Percentiles rank a stretch among this genome's conserved stretches.
These are phyloP conservation scores for Apiospora rasikravindrae DNA, from an alignment of 2,329 filamentous ascomycete genomes.

Conservation along the genomic window DNA sequence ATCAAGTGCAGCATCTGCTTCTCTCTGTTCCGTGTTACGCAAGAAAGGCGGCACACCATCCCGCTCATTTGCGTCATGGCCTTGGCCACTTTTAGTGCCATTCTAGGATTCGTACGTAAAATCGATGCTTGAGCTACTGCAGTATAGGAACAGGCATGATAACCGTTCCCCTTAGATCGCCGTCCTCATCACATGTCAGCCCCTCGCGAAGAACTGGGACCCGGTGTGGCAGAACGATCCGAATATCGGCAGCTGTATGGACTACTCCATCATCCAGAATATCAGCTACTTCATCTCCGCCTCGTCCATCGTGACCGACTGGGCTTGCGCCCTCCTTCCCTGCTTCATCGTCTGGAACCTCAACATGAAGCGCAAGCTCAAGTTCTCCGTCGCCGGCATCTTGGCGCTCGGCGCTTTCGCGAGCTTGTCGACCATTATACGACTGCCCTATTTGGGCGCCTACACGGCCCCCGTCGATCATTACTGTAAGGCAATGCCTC, in stretches of 20 bases:
- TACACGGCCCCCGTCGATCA: background rate
- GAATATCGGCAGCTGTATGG: background rate
- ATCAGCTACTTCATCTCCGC: slow-evolving; percentile 22
- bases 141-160: background rate
- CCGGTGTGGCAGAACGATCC: background rate
- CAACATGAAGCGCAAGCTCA: slow-evolving; percentile 37
- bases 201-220: slow-evolving; percentile 18
- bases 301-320: slow-evolving; percentile 20
- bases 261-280: background rate
- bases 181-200: slow-evolving; percentile 16
- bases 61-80: slow-evolving; percentile 3
- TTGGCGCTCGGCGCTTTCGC: slow-evolving; percentile 46
- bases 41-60: background rate
- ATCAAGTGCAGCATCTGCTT: slow-evolving; percentile 21
- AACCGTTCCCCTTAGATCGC: background rate
- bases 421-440: slow-evolving; percentile 13
- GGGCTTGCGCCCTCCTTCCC: slow-evolving; percentile 20
- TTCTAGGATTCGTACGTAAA: slow-evolving; percentile 10
- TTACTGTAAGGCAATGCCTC: background rate
- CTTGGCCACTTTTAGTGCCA: slow-evolving; percentile 2
- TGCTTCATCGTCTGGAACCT: slow-evolving; percentile 21
- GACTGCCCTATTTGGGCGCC: slow-evolving; percentile 17
- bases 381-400: slow-evolving; percentile 50
- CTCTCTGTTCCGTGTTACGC: slow-evolving; percentile 16
- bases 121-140: too few species aligned